Evolutionary conservation across 176 grass and related monocot species (phyloP), one percentile per base, ranked within the genome.

Genomic region (Oryza australiensis): DNA sequence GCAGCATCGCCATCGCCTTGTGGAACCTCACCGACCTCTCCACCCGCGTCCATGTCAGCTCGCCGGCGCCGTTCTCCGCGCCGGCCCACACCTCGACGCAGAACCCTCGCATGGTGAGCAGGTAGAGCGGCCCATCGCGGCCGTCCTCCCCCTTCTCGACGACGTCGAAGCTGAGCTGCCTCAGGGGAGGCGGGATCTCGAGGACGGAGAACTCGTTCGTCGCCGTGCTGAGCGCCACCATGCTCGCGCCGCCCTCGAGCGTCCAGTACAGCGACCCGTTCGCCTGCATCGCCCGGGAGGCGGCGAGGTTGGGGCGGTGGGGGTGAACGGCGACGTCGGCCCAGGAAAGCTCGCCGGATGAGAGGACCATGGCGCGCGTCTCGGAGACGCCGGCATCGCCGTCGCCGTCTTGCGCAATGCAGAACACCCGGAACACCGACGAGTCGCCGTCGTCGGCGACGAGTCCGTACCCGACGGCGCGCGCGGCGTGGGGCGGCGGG

Each of bases 21-120:
- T 74, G 75, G 62, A 88, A 84, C 68, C 81, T 80, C 28, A 84
- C 23, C 15, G 81, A 84, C 26, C 80, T 88, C 28, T 88, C 81
- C 87, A 88, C 69, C 16, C 42, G 49, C 48, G 62, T 41, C 87
- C 87, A 84, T 3, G 1, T 9, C 27, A 80, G 32, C 28, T 37
- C 81, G 30, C 68, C 69, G 2, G 15, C 33, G 24, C 7, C 48
- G 15, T 68, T 63, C 4, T 3, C 8, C 9, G 26, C 41, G 5
- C 81, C 49, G 14, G 55, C 70, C 87, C 87, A 80, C 3, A 88
- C 76, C 76, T 84, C 76, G 4, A 88, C 16, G 76, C 76, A 62
- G 76, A 80, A 88, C 37, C 76, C 81, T 0, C 28, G 65, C 75
- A 88, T 75, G 63, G 87, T 84, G 51, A 88, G 76, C 48, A 88